Evolutionary conservation across 768 basidiomycete genomes (phyloP), one percentile per base, ranked within the genome.

Genomic region (Krasilnikovozyma curviuscula): DNA sequence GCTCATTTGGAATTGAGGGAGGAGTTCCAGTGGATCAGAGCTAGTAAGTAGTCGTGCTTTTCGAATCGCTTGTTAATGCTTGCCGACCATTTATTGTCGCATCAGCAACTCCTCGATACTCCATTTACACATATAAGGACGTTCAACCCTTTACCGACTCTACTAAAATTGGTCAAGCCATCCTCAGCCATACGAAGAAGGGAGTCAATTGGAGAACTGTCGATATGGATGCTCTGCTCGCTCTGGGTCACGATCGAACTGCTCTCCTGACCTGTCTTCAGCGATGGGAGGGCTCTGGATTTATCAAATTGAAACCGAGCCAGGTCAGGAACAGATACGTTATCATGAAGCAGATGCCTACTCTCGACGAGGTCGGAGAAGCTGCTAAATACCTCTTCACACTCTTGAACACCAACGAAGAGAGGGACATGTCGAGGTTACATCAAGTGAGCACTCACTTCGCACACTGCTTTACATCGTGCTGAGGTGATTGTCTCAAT

Each of bases 1-100:
- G 71, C 72, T 3, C 62, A 67, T 40, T 62, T 73, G 7, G 72
- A 73, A 55, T 63, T 73, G 7, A 65, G 70, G 13, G 63, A 67
- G 43, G 64, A 61, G 2, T 65, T 65, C 42, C 59, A n/a, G n/a
- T n/a, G n/a, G n/a, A n/a, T n/a, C n/a, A n/a, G n/a, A n/a, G n/a
- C n/a, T n/a, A n/a, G n/a, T n/a, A n/a, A n/a, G n/a, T n/a, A n/a
- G n/a, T n/a, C n/a, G n/a, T n/a, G n/a, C n/a, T n/a, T n/a, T n/a
- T n/a, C n/a, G n/a, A n/a, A n/a, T n/a, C n/a, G n/a, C n/a, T n/a
- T n/a, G n/a, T 73, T 19, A 61, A 71, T 18, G 70, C 71, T 4
- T 59, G 67, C 31, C 73, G 71, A 0, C 72, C 72, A 0, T 70
- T 67, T 48, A 73, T 68, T 48, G 61, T 66, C 3, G 46, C 63